These are phyloP conservation scores for Aspergillus luchuensis DNA, from an alignment of 2,329 filamentous ascomycete genomes.

Conservation along the genomic window DNA sequence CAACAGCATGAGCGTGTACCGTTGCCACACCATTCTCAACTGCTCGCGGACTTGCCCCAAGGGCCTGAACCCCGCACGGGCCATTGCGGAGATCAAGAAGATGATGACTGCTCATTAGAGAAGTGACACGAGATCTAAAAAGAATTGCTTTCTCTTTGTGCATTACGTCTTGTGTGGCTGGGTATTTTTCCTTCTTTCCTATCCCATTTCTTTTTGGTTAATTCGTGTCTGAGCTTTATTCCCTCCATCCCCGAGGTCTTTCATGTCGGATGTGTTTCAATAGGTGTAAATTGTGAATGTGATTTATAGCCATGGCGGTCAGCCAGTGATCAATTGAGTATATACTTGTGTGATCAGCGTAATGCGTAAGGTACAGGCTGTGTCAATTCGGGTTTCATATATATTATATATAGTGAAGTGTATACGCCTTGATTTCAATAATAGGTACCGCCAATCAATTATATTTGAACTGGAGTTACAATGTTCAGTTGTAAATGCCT, in stretches of 20 bases:
- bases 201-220: conserved; percentile 6
- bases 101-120: conserved; percentile 65
- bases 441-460: too few relatives aligned
- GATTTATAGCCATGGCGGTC: conserved; percentile 16
- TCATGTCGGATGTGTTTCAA: conserved; percentile 29
- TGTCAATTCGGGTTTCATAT: too few relatives aligned
- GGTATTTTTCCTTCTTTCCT: conserved; percentile 2
- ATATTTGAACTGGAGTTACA: too few relatives aligned
- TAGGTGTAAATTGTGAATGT: conserved; percentile 34
- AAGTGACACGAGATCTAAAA: conserved; percentile 13
- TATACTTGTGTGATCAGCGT: neutral
- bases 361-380: too few relatives aligned
- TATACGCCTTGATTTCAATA: too few relatives aligned
- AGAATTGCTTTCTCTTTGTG: conserved; percentile 17
- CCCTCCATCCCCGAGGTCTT: conserved; percentile 27
- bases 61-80: conserved; percentile 92
- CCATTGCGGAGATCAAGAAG: conserved; percentile 99
- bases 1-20: conserved; percentile 98
- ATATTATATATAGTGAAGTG: too few relatives aligned
- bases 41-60: conserved; percentile 98
- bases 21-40: conserved; percentile 99
- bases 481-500: too few relatives aligned
- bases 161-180: conserved; percentile 12
- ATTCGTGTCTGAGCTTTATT: conserved; percentile 24
- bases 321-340: conserved; percentile 10